Percentiles rank a stretch among this genome's conserved stretches.
These are phyloP conservation scores for Chara braunii DNA, from an alignment of 139 green algal genomes.

Conservation along the genomic window DNA sequence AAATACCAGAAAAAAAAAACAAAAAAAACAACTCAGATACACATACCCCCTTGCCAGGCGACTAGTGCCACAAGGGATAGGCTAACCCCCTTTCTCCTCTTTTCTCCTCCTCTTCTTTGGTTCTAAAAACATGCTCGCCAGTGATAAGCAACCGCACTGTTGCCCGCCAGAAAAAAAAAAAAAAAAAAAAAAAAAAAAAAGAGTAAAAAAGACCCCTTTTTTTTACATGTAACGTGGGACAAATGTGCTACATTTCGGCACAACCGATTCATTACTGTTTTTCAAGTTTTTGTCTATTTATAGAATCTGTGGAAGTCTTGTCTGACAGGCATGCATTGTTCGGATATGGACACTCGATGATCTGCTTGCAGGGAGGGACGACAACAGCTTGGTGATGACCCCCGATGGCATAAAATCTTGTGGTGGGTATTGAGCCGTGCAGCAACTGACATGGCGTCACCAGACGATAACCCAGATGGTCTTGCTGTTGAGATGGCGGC, in stretches of 20 bases:
- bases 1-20: too few relatives aligned
- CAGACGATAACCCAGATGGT: neutral
- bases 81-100: too few relatives aligned
- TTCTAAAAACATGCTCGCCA: too few relatives aligned
- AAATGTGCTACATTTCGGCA: neutral
- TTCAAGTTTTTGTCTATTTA: neutral
- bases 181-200: too few relatives aligned
- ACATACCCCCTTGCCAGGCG: too few relatives aligned
- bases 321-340: neutral
- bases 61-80: too few relatives aligned
- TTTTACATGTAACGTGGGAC: neutral
- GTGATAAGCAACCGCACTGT: too few relatives aligned
- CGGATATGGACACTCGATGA: neutral
- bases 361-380: slow-evolving; percentile 19
- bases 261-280: neutral
- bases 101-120: too few relatives aligned
- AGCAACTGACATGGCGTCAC: neutral
- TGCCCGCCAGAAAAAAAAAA: too few relatives aligned
- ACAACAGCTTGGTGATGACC: slow-evolving; percentile 18
- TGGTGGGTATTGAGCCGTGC: slow-evolving; percentile 36
- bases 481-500: slow-evolving; percentile 18
- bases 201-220: neutral
- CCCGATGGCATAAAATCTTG: slow-evolving; percentile 34
- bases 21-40: too few relatives aligned
- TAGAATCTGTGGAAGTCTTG: neutral